These are phyloP conservation scores for Candida sanyaensis DNA, from an alignment of 1,139 yeast species.

Conservation along the genomic window DNA sequence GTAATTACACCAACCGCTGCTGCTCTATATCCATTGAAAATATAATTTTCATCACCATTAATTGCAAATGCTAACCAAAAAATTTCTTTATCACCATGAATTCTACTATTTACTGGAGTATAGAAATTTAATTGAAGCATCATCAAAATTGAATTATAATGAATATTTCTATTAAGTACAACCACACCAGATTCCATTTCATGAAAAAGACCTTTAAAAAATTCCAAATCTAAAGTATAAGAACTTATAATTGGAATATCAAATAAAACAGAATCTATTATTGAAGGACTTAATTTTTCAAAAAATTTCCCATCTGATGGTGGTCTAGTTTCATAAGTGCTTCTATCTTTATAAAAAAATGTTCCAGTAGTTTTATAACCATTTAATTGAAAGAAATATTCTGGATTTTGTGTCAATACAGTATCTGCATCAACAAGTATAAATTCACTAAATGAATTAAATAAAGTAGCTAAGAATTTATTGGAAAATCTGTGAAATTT, in stretches of 20 bases:
- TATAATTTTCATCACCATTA: slow-evolving; percentile 52
- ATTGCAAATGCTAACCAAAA: slow-evolving; percentile 62
- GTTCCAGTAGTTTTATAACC: slow-evolving; percentile 43
- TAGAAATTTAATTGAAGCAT: slow-evolving; percentile 45
- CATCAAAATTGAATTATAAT: slow-evolving; percentile 44
- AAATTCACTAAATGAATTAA: slow-evolving; percentile 52
- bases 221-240: slow-evolving; percentile 30
- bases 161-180: slow-evolving; percentile 40
- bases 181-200: slow-evolving; percentile 58
- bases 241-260: slow-evolving; percentile 35
- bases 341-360: slow-evolving; percentile 50
- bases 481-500: slow-evolving; percentile 45
- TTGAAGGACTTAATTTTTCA: slow-evolving; percentile 39
- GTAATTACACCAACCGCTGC: slow-evolving; percentile 54
- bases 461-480: slow-evolving; percentile 51
- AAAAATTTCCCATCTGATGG: slow-evolving; percentile 32
- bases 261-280: slow-evolving; percentile 35
- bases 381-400: slow-evolving; percentile 36
- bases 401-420: slow-evolving; percentile 40
- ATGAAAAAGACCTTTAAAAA: slow-evolving; percentile 37
- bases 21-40: slow-evolving; percentile 50
- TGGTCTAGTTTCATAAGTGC: slow-evolving; percentile 35
- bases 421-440: slow-evolving; percentile 55
- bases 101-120: slow-evolving; percentile 37
- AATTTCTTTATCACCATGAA: slow-evolving; percentile 67